phyloP scores from a whole-genome alignment of 2,329 filamentous ascomycete species.

The Fusarium solani-melongenae region DNA sequence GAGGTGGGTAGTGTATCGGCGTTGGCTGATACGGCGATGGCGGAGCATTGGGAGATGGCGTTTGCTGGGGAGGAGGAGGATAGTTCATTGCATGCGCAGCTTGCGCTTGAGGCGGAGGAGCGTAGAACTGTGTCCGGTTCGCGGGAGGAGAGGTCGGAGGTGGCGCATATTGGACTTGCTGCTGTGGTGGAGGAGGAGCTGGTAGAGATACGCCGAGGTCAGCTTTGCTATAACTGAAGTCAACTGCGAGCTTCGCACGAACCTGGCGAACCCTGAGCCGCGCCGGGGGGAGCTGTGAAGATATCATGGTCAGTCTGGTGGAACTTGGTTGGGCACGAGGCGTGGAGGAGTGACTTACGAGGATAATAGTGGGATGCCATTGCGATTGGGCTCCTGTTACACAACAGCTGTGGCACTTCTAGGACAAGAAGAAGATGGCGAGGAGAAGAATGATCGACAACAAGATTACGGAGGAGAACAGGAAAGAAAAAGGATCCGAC shows the following conservation, averaged over 20 bases:
- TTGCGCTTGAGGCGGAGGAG: conserved; percentile 53
- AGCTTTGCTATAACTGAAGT: conserved; percentile 8
- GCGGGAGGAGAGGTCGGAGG: conserved; percentile 61
- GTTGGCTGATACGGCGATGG: conserved; percentile 34
- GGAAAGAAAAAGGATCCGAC: conserved; percentile 7
- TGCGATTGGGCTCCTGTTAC: conserved; percentile 9
- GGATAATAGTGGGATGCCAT: conserved; percentile 62
- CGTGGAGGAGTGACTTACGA: conserved; percentile 50
- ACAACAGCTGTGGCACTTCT: not conserved
- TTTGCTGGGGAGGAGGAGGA: conserved; percentile 41
- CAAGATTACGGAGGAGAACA: not conserved
- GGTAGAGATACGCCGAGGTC: conserved; percentile 17
- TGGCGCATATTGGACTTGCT: conserved; percentile 56
- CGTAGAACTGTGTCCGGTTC: conserved; percentile 58
- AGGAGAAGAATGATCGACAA: not conserved
- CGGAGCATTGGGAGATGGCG: conserved; percentile 14
- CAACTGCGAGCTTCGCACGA: conserved; percentile 21
- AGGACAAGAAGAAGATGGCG: not conserved
- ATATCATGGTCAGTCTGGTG: conserved; percentile 34
- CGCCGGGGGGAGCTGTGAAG: conserved; percentile 55
- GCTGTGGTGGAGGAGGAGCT: conserved; percentile 38
- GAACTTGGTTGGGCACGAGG: conserved; percentile 27
- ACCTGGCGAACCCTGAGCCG: conserved; percentile 45
- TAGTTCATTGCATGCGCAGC: conserved; percentile 46
- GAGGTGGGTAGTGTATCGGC: conserved; percentile 38